Base-by-base conservation (phyloP, 192 early-diverging fungal genomes). In the Backusella parvicylindrica region DNA sequence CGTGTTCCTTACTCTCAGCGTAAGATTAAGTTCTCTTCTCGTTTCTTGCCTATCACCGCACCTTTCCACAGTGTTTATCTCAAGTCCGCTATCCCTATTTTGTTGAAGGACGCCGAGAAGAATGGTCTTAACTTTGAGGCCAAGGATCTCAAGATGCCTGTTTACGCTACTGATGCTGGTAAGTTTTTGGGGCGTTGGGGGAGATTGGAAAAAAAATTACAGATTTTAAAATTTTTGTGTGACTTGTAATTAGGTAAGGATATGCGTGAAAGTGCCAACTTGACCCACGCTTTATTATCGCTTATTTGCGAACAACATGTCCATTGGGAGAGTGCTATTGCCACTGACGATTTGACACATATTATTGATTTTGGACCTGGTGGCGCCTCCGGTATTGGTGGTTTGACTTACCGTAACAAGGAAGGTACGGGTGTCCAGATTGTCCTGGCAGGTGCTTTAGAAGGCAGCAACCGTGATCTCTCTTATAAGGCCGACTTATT, bases 291-390 rank as follows among this genome's bases (percentile, higher is more conserved):
- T 21, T 74, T 99, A 36, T 84, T 96, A 1, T 77, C 87, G 38
- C 89, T 92, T 69, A 93, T 94, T 71, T 93, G 89, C 77, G 84
- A 80, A 26, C 84, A 83, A 72, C 85, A 91, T 49, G 90, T 95
- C 9, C 78, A 93, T 79, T 96, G 94, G 94, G 90, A 94, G 64
- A 86, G 84, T 67, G 92, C 87, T 15, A 84, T 88, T n/a, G 84
- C 81, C 26, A 80, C 79, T 35, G 79, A 82, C 9, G 83, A 83
- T 68, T 84, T 88, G 74, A 95, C 95, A 11, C 97, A 99, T 82
- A 88, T 97, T 21, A 86, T 99, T 28, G 97, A 99, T 83, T 99
- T 97, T 85, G 95, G 97, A 16, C 94, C 96, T 0, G 95, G 94
- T 36, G 94, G 94, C 12, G 74, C 91, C 9, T 89, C 88, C 3